Conservation (phyloP, 169 alveolate species). For the Plasmodium ovale region DNA sequence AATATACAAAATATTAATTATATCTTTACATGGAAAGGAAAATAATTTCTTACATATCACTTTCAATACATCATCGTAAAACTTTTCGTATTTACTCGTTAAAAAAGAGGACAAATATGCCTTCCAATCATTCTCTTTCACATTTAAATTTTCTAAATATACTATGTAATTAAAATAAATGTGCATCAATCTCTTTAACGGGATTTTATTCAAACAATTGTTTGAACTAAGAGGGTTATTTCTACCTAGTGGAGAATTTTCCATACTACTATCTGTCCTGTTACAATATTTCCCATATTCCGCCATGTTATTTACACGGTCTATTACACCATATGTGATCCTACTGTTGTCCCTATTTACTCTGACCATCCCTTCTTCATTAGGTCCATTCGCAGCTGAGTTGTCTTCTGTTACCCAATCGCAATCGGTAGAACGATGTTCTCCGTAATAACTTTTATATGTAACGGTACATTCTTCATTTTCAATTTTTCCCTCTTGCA, state of each 20-base stretch:
- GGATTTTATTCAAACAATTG: neutral
- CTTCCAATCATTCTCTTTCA: slow-evolving; percentile 48
- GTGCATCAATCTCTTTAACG: slow-evolving; percentile 6
- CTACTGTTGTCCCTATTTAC: too few relatives aligned
- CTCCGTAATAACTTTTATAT: too few relatives aligned
- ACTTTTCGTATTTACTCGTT: slow-evolving; percentile 10
- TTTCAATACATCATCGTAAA: slow-evolving; percentile 20
- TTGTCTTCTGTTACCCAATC: too few relatives aligned
- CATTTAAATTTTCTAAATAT: slow-evolving; percentile 42
- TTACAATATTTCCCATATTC: too few relatives aligned
- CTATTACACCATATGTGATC: too few relatives aligned
- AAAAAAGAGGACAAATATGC: slow-evolving; percentile 26
- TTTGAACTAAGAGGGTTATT: neutral
- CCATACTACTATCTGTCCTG: too few relatives aligned
- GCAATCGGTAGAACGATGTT: too few relatives aligned
- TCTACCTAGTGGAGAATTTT: neutral
- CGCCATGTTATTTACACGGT: too few relatives aligned
- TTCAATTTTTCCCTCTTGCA: neutral
- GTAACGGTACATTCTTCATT: too few relatives aligned
- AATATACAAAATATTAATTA: slow-evolving; percentile 56
- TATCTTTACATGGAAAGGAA: slow-evolving; percentile 52
- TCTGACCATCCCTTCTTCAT: too few relatives aligned
- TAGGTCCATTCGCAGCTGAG: too few relatives aligned
- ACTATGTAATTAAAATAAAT: slow-evolving; percentile 35
- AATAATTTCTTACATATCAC: slow-evolving; percentile 44